Percentiles rank a stretch among this genome's conserved stretches.
Evolutionary conservation across 331 rosid genomes (phyloP).

Genomic region (Malus hybrid): DNA sequence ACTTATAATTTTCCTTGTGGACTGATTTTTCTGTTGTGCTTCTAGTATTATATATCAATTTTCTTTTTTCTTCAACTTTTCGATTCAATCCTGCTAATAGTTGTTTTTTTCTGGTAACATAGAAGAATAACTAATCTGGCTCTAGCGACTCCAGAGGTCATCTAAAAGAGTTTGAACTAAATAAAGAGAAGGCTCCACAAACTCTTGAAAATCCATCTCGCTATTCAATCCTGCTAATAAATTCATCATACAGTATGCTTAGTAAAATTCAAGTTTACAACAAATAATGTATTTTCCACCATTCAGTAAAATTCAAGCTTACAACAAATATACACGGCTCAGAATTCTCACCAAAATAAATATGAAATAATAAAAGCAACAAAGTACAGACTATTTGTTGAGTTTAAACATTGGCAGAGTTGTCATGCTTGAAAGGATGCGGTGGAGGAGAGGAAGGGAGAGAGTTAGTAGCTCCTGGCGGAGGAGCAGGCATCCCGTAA

Average conservation of each 20-base stretch:
- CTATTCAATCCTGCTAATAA: background rate
- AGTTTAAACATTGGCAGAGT: slow-evolving; percentile 37
- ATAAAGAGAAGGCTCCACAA: too few relatives aligned
- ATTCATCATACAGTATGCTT: background rate
- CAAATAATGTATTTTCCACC: background rate
- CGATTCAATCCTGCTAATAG: background rate
- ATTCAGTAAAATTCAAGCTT: background rate
- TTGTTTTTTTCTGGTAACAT: too few relatives aligned
- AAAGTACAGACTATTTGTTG: background rate
- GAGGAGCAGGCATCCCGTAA: slow-evolving; percentile 71
- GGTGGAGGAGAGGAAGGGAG: slow-evolving; percentile 27
- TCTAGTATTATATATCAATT: background rate
- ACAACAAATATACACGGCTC: background rate
- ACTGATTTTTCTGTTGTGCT: background rate
- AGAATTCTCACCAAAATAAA: background rate
- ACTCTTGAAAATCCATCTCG: too few relatives aligned
- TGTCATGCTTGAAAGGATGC: slow-evolving; percentile 39
- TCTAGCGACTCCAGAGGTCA: too few relatives aligned
- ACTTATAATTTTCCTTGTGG: background rate
- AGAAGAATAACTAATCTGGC: too few relatives aligned
- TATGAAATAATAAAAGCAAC: background rate
- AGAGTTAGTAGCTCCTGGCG: slow-evolving; percentile 31
- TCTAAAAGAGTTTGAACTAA: too few relatives aligned
- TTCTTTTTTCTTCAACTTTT: too few relatives aligned
- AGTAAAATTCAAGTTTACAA: background rate